Base-by-base conservation (phyloP, 306 rosid genomes). In the Vigna trinervia region DNA sequence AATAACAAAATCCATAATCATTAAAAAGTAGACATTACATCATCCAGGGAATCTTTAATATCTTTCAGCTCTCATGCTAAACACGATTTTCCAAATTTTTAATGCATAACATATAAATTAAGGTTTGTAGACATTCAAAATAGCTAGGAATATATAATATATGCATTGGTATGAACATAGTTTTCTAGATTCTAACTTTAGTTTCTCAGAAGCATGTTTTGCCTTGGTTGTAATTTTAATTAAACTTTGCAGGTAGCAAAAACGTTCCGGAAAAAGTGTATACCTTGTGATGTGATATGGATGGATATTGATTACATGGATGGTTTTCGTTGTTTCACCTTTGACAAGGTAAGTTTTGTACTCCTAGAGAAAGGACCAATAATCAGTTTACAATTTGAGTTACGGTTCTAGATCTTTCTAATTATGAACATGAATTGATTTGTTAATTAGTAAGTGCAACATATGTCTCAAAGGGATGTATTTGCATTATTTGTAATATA, bases 301-400 rank as follows among this genome's bases (percentile, higher is more conserved):
- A 92, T 94, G 96, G 98, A 92, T 73, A 94, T 94, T 3, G 94
- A 94, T 87, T 94, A 92, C 90, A 94, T 94, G 98, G 97, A 94
- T 79, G 96, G 93, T 51, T 94, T 92, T 87, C 94, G 97, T 46
- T 92, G 98, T 85, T 94, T 90, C 82, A 94, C 97, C 86, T 92
- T 90, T 66, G 92, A 94, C 86, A 81, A 87, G 93, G 98, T 75
- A 85, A 66, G 83, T 56, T 67, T 69, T 54, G 45, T 47, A 48
- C 15, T 34, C 68, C 19, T 15, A 1, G 19, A 47, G 59, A 61
- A 19, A 36, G 13, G 39, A 32, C 50, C 32, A 64, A 28, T 39
- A 28, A 76, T 57, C 54, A 78, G 69, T 73, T 43, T 51, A 59
- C 12, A 26, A 66, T 72, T 19, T 45, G 43, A 26, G 14, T 70